A percentile compares a stretch with the other conserved stretches of the same genome.
These are phyloP conservation scores for Cenchrus purpureus DNA, from an alignment of 176 grass and related monocot species.

Conservation along the genomic window DNA sequence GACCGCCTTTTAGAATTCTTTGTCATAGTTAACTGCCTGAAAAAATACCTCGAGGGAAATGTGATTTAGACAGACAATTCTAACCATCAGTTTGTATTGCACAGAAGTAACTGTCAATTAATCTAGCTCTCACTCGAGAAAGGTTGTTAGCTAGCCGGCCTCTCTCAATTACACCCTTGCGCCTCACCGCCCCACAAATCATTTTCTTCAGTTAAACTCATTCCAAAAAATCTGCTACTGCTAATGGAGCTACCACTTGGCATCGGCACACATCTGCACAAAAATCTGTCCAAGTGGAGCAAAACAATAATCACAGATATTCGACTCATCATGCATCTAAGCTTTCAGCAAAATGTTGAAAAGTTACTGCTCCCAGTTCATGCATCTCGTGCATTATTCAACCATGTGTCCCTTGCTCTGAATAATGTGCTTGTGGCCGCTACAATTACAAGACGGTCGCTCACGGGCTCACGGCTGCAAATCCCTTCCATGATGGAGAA, in stretches of 20 bases:
- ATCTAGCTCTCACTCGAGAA: constrained; percentile 1
- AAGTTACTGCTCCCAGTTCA: background rate
- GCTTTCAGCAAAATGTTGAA: background rate
- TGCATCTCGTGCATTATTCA: constrained; percentile 7
- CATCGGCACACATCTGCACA: background rate
- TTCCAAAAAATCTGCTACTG: background rate
- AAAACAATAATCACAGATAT: background rate
- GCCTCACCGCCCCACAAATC: background rate
- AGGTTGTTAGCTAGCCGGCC: background rate
- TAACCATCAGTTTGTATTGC: background rate
- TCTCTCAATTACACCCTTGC: background rate
- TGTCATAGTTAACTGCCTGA: background rate
- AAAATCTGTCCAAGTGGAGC: background rate
- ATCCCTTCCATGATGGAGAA: too few relatives aligned
- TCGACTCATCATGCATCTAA: background rate
- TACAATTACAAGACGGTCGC: background rate
- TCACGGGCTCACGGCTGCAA: background rate
- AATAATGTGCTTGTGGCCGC: background rate
- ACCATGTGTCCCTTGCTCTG: constrained; percentile 27
- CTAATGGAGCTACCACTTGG: constrained; percentile 20
- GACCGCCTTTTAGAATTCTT: constrained; percentile 3
- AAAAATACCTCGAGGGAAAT: constrained; percentile 9
- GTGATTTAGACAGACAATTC: constrained; percentile 27
- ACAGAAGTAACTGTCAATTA: background rate
- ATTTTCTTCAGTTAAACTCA: constrained; percentile 6